Conservation (phyloP, 2,329 filamentous ascomycete genomes). For the Apiospora kogelbergensis region DNA sequence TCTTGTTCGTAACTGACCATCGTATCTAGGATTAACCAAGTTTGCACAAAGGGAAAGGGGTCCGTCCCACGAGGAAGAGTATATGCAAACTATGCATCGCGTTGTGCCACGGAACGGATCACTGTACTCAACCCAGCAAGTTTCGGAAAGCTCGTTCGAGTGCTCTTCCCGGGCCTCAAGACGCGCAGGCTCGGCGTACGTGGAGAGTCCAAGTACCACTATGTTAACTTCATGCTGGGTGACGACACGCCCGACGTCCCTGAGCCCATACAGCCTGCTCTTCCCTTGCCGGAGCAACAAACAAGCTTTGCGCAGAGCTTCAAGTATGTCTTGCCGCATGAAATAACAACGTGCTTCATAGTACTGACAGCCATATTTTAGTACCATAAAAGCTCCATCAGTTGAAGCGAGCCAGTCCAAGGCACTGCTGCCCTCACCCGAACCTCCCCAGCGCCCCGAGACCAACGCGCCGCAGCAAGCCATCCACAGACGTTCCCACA, state of each 20-base stretch:
- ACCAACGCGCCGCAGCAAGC: conserved; percentile 24
- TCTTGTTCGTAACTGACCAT: conserved; percentile 23
- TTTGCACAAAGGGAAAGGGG: conserved; percentile 72
- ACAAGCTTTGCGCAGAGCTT: conserved; percentile 48
- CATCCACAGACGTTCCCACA: conserved; percentile 39
- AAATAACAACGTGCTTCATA: not conserved
- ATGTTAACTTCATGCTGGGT: conserved; percentile 65
- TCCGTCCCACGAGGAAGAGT: conserved; percentile 92
- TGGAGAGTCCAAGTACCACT: conserved; percentile 98
- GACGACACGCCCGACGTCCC: conserved; percentile 55
- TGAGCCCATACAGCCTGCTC: conserved; percentile 45
- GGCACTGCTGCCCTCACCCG: conserved; percentile 38
- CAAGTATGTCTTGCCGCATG: conserved; percentile 40
- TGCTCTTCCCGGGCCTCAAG: conserved; percentile 93
- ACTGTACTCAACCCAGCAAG: conserved; percentile 95
- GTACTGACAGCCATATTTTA: conserved; percentile 19
- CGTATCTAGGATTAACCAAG: conserved; percentile 64
- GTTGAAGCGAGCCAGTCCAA: conserved; percentile 20
- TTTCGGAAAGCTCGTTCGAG: conserved; percentile 94
- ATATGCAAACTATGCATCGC: conserved; percentile 91
- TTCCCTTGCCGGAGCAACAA: conserved; percentile 49
- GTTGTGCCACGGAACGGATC: conserved; percentile 89
- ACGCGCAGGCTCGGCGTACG: conserved; percentile 89
- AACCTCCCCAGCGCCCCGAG: conserved; percentile 33
- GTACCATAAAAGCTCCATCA: conserved; percentile 34